These are phyloP conservation scores for Candida sithepensis DNA, from an alignment of 805 yeast species.

Conservation along the genomic window DNA sequence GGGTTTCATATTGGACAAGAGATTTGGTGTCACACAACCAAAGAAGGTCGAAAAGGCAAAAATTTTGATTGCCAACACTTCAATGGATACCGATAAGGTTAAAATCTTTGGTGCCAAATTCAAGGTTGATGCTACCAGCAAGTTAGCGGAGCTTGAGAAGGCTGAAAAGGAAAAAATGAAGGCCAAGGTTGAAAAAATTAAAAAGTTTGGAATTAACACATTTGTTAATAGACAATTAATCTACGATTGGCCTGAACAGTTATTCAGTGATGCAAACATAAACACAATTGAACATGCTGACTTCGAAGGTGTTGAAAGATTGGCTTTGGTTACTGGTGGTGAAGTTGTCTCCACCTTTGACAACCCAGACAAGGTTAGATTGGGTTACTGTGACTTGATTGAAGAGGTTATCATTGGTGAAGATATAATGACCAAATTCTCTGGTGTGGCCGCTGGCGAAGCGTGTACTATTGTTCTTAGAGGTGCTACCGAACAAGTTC, in stretches of 20 bases:
- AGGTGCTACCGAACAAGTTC: conserved; percentile 98
- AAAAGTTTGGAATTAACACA: conserved; percentile 74
- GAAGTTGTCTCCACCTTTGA: conserved; percentile 97
- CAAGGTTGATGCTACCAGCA: conserved; percentile 91
- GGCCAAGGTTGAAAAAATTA: conserved; percentile 81
- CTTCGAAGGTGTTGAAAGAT: conserved; percentile 94
- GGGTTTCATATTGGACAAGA: conserved; percentile 89
- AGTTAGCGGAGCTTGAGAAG: conserved; percentile 88
- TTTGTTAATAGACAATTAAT: conserved; percentile 95
- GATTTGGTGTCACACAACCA: conserved; percentile 93
- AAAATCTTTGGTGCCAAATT: conserved; percentile 97
- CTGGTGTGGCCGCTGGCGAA: conserved; percentile 94
- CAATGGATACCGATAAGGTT: conserved; percentile 96
- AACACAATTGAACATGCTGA: conserved; percentile 97
- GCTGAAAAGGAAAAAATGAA: conserved; percentile 95
- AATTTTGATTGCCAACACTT: conserved; percentile 90
- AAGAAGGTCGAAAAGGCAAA: conserved; percentile 77
- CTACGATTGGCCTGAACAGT: conserved; percentile 96
- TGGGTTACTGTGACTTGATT: conserved; percentile 85
- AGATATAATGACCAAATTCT: conserved; percentile 81
- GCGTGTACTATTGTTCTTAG: conserved; percentile 95
- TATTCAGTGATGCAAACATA: conserved; percentile 81
- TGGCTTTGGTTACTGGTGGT: conserved; percentile 96
- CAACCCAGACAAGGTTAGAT: conserved; percentile 76
- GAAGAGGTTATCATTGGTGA: conserved; percentile 95